These are phyloP conservation scores for Fragaria iinumae DNA, from an alignment of 306 rosid species.

Conservation along the genomic window DNA sequence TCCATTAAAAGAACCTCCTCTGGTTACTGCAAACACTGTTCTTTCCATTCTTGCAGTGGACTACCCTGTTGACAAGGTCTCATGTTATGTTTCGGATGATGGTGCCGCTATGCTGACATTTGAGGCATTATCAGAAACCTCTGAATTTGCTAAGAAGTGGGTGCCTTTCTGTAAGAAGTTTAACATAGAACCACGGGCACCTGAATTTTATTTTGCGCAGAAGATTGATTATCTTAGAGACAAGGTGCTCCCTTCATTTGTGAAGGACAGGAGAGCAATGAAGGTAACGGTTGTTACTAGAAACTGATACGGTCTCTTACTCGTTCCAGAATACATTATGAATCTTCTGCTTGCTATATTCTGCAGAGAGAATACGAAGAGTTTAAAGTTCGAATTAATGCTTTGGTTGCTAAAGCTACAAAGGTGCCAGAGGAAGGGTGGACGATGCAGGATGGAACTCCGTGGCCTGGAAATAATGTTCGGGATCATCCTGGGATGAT, in stretches of 20 bases:
- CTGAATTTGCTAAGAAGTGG: conserved; percentile 74
- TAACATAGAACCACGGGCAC: conserved; percentile 69
- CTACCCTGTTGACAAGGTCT: conserved; percentile 62
- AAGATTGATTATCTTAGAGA: conserved; percentile 57
- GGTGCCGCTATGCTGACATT: conserved; percentile 70
- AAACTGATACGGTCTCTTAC: conserved; percentile 2
- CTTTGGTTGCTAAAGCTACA: conserved; percentile 60
- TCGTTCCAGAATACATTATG: conserved; percentile 1
- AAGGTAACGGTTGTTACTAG: conserved; percentile 41
- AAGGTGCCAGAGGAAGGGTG: conserved; percentile 74
- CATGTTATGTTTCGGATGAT: conserved; percentile 76
- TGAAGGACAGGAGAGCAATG: conserved; percentile 74
- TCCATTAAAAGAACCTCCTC: conserved; percentile 59
- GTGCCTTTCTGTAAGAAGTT: conserved; percentile 70
- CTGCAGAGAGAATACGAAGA: conserved; percentile 74
- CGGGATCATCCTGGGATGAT: conserved; percentile 73
- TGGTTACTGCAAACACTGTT: conserved; percentile 67
- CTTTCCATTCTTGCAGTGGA: conserved; percentile 70
- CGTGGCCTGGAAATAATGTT: conserved; percentile 67
- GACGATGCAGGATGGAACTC: conserved; percentile 80
- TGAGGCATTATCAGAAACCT: conserved; percentile 63
- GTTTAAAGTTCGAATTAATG: conserved; percentile 59
- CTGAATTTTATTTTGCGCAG: conserved; percentile 59
- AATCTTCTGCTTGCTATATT: conserved; percentile 1
- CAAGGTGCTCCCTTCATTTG: conserved; percentile 54